Evolutionary conservation across 305 asterid species (phyloP).

Genomic region (Fraxinus platypoda): DNA sequence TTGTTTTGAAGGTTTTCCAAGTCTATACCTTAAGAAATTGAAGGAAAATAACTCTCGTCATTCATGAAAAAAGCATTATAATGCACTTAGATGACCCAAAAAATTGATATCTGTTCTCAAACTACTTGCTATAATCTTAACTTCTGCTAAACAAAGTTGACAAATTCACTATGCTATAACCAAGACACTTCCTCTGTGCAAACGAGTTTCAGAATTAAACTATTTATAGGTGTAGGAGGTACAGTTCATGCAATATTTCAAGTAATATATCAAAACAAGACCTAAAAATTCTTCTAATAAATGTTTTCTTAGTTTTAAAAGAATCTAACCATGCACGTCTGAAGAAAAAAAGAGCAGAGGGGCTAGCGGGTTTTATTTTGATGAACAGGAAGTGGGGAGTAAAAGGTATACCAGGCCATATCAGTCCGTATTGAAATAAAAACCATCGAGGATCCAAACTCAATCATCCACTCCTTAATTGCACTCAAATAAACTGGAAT

Average conservation of each 20-base stretch:
- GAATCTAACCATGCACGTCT: not conserved
- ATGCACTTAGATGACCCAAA: conserved; percentile 1
- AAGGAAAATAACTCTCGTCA: conserved; percentile 22
- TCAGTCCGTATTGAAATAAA: conserved; percentile 86
- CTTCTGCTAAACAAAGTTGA: not conserved
- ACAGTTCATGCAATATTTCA: not conserved
- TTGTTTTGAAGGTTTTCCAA: conserved; percentile 88
- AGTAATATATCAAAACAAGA: not conserved
- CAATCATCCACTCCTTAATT: conserved; percentile 94
- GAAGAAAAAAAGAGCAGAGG: not conserved
- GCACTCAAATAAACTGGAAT: conserved; percentile 82
- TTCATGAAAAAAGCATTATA: conserved; percentile 5
- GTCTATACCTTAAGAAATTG: conserved; percentile 75
- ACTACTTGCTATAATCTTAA: conserved; percentile 5
- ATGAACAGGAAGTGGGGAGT: not conserved
- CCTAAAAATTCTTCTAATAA: not conserved
- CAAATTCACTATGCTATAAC: not conserved
- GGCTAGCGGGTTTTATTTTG: not conserved
- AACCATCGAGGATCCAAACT: conserved; percentile 81
- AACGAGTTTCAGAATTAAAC: conserved; percentile 7
- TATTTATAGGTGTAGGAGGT: not conserved
- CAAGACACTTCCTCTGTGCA: conserved; percentile 8
- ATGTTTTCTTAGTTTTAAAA: not conserved
- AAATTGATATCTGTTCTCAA: not conserved
- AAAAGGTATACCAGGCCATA: conserved; percentile 75